These are phyloP conservation scores for Stylosanthes scabra DNA, from an alignment of 331 rosid species.

Conservation along the genomic window DNA sequence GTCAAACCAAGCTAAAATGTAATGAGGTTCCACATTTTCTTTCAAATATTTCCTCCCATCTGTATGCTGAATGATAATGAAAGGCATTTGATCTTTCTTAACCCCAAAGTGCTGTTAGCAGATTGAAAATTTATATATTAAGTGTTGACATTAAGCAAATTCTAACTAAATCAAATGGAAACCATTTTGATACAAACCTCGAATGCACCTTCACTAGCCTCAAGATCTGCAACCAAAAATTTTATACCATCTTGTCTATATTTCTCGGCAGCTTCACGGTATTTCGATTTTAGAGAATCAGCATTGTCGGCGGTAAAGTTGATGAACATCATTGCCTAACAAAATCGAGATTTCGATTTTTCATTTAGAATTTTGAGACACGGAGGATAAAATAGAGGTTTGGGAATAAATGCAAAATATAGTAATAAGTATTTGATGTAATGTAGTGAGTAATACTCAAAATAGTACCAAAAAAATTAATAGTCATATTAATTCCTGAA, in stretches of 20 bases:
- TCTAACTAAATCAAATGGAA: not conserved
- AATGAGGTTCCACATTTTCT: conserved; percentile 68
- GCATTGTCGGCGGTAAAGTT: conserved; percentile 55
- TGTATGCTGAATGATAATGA: conserved; percentile 59
- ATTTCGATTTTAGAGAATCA: conserved; percentile 56
- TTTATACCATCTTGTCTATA: conserved; percentile 52
- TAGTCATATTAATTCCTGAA: too few relatives aligned
- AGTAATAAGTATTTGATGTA: not conserved
- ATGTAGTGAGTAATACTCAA: not conserved
- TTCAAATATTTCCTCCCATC: conserved; percentile 67
- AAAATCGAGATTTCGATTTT: conserved; percentile 11
- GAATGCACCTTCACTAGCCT: conserved; percentile 64
- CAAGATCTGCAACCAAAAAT: conserved; percentile 73
- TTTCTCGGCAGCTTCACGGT: conserved; percentile 66
- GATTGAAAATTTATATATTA: conserved; percentile 38
- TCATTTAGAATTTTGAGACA: conserved; percentile 8
- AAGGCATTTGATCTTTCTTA: conserved; percentile 71
- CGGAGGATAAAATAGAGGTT: not conserved
- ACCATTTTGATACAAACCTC: conserved; percentile 51
- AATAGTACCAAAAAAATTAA: too few relatives aligned
- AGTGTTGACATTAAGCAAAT: conserved; percentile 13
- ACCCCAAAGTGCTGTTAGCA: conserved; percentile 70
- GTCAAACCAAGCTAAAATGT: conserved; percentile 70
- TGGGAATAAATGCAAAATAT: not conserved
- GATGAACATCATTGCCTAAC: conserved; percentile 75